Base-by-base conservation (phyloP, 139 green algal genomes). In the Tetradesmus obliquus region DNA sequence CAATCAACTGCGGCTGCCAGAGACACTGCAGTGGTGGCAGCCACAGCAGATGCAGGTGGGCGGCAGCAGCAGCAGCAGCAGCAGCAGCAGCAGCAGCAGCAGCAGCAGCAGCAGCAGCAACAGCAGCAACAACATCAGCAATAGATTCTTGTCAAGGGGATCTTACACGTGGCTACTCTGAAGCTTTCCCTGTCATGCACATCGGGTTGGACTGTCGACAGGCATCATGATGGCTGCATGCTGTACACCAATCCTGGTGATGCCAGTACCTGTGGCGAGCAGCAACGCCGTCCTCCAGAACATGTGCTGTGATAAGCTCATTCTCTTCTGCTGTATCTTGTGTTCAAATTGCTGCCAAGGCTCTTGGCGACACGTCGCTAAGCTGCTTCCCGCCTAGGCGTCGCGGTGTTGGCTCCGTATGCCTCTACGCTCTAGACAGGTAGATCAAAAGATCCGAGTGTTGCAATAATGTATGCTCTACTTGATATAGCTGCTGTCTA, bases 201-300 rank as follows among this genome's bases (percentile, higher is more conserved):
- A 45, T 45, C 32, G 32, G 32, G 32, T 45, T 45, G 32, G 32
- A 45, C 32, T 45, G 57, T 66, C 8, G 57, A 13, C 8, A 8
- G 57, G 9, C 8, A 9, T 17, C 66, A 76, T 76, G 66, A 3
- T 24, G 17, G 66, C 66, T 76, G 15, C 66, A 17, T 24, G 5
- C 9, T 24, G 15, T 76, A 24, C 66, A n/a, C 17, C 1, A 76
- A 6, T 69, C 10, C 45, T 24, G 32, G 3, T 22, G 79, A 15
- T 83, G 24, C 54, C 62, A 76, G 32, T 71, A 87, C 82, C 82
- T 87, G 62, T 54, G 81, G 10, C 53, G 22, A 86, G 51, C 45
- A 86, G 81, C 81, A 86, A 58, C 1, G 20, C 22, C 45, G 45
- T 86, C 45, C 81, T 86, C 81, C 45, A 86, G 54, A 86, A 57